These are phyloP conservation scores for Sporothrix sp. DNA, from an alignment of 2,329 filamentous ascomycete genomes.

Conservation along the genomic window DNA sequence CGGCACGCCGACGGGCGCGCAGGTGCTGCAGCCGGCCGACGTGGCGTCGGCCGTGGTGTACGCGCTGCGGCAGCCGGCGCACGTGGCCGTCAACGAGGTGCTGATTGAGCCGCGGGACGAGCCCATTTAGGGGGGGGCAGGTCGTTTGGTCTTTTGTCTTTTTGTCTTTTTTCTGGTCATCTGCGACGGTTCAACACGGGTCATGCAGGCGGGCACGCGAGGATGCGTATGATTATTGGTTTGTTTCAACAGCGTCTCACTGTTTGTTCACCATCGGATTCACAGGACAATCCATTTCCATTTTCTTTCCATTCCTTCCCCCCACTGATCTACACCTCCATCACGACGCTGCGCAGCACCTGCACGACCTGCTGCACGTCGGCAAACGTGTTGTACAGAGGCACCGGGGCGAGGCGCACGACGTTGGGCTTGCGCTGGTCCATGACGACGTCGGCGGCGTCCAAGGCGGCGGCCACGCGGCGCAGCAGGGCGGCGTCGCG, in stretches of 20 bases:
- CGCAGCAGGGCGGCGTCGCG: slow-evolving; percentile 50
- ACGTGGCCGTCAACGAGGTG: slow-evolving; percentile 73
- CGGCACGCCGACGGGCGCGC: slow-evolving; percentile 63
- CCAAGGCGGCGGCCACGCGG: slow-evolving; percentile 50
- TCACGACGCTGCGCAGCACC: slow-evolving; percentile 7
- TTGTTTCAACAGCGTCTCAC: background rate
- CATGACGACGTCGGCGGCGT: slow-evolving; percentile 61
- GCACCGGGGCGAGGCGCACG: slow-evolving; percentile 72
- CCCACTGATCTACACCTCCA: too few species aligned
- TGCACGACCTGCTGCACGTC: slow-evolving; percentile 44
- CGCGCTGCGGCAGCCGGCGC: slow-evolving; percentile 61
- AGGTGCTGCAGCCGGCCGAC: slow-evolving; percentile 64
- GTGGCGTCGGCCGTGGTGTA: slow-evolving; percentile 65
- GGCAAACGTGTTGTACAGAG: slow-evolving; percentile 70
- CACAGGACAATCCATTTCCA: too few species aligned
- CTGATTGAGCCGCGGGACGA: slow-evolving; percentile 70
- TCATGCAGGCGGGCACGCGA: too few species aligned
- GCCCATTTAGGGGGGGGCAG: slow-evolving; percentile 43
- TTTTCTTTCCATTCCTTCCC: too few species aligned
- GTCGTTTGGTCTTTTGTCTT: background rate
- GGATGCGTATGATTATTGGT: too few species aligned
- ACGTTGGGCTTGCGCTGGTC: slow-evolving; percentile 83
- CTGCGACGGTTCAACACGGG: slow-evolving; percentile 3
- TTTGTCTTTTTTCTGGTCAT: too few species aligned
- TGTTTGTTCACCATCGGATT: background rate